Percentiles rank a stretch among this genome's conserved stretches.
Evolutionary conservation across 140 eudicot species (phyloP).

Genomic region (Flaveria floridana): DNA sequence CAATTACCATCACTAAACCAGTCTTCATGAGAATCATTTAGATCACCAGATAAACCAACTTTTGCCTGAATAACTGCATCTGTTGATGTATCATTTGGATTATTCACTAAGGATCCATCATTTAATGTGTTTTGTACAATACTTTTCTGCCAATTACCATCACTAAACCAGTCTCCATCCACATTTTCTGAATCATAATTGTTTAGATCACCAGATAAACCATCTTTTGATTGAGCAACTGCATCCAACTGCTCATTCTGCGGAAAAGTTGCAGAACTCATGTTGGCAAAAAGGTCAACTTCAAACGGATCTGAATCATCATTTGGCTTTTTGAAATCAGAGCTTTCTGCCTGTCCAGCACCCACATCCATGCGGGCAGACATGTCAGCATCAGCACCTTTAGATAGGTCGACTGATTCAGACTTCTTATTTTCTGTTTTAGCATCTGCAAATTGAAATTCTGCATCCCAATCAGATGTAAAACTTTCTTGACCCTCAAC

Average conservation of each 20-base stretch:
- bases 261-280: constrained; percentile 31
- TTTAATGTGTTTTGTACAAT: constrained; percentile 1
- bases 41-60: constrained; percentile 23
- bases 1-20: constrained; percentile 48
- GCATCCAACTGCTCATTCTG: constrained; percentile 33
- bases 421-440: constrained; percentile 34
- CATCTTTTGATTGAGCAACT: constrained; percentile 28
- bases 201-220: constrained; percentile 21
- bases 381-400: constrained; percentile 43
- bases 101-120: constrained; percentile 12
- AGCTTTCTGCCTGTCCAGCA: constrained; percentile 39
- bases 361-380: constrained; percentile 49
- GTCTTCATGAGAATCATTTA: constrained; percentile 29
- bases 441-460: constrained; percentile 50
- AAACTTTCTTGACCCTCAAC: constrained; percentile 34
- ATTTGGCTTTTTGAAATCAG: constrained; percentile 24
- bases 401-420: constrained; percentile 35
- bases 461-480: constrained; percentile 56
- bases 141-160: constrained; percentile 43
- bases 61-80: constrained; percentile 32
- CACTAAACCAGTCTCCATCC: constrained; percentile 54
- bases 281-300: constrained; percentile 46
- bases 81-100: constrained; percentile 28
- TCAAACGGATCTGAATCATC: constrained; percentile 31
- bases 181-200: constrained; percentile 16